Evolutionary conservation across 306 rosid genomes (phyloP).

Genomic region (Cucurbita pepo): DNA sequence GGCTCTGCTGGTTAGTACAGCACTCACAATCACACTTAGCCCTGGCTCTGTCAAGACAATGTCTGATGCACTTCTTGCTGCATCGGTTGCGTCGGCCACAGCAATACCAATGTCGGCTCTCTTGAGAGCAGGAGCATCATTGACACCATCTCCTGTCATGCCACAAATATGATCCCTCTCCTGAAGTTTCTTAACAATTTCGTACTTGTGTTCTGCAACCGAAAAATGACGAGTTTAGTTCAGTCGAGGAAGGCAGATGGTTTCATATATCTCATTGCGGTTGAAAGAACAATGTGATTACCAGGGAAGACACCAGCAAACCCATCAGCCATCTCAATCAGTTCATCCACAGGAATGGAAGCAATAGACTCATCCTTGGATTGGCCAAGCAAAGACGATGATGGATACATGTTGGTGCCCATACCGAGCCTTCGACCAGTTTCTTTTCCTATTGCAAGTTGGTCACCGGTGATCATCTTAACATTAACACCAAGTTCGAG

Average conservation of each 20-base stretch:
- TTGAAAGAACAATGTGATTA: slow-evolving; percentile 12
- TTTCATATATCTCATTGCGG: neutral
- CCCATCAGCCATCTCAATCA: slow-evolving; percentile 91
- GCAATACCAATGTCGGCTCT: slow-evolving; percentile 95
- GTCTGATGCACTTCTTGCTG: slow-evolving; percentile 88
- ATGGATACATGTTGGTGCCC: slow-evolving; percentile 97
- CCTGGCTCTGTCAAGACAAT: slow-evolving; percentile 90
- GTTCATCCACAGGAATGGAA: slow-evolving; percentile 68
- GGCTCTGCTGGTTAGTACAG: slow-evolving; percentile 82
- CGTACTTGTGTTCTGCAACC: slow-evolving; percentile 75
- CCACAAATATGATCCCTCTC: slow-evolving; percentile 63
- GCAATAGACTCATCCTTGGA: slow-evolving; percentile 46
- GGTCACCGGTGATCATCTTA: slow-evolving; percentile 97
- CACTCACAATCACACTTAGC: slow-evolving; percentile 73
- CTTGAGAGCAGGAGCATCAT: slow-evolving; percentile 87
- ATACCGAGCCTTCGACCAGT: slow-evolving; percentile 94
- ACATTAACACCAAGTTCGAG: slow-evolving; percentile 87
- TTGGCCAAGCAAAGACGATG: slow-evolving; percentile 67
- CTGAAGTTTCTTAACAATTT: slow-evolving; percentile 76
- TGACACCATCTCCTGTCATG: slow-evolving; percentile 95
- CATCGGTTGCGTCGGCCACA: slow-evolving; percentile 87
- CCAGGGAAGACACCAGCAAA: slow-evolving; percentile 97
- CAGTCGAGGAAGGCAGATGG: neutral
- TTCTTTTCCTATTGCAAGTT: slow-evolving; percentile 93
- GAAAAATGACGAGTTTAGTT: neutral